Base-by-base conservation (phyloP, 2,329 filamentous ascomycete genomes). In the Akanthomyces dipterigenus region DNA sequence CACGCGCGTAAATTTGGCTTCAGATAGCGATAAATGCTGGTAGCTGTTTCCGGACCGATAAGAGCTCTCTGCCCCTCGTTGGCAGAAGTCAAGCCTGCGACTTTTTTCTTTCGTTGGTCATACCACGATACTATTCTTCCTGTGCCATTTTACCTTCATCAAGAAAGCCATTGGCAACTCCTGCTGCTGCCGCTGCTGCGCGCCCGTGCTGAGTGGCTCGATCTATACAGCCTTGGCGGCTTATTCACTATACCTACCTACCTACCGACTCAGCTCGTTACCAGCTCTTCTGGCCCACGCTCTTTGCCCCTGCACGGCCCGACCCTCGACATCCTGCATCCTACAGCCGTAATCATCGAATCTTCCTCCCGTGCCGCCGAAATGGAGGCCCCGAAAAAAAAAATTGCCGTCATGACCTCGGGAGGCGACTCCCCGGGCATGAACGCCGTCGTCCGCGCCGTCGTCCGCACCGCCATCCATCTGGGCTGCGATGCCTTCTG, bases 401-500 rank as follows among this genome's bases (percentile, higher is more conserved):
- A 84, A 76, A 93, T 97, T 73, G 93, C 88, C 66, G 87, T 97
- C 74, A 91, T 97, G 88, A 97, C 93, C 71, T 96, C 90, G 67
- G 93, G 93, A 71, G 93, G 93, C 71, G 93, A 97, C 81, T 91
- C 91, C 66, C 93, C 91, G 2, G 93, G 93, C 73, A 97, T 97
- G 93, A 96, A 95, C 76, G 91, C 87, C 64, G 90, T 90, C 40
- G 91, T 97, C 42, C 86, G 93, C 64, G 91, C 93, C 55, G 90
- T 96, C 31, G 90, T 99, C 62, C 89, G 95, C 67, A 96, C 92
- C 84, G 86, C 92, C 55, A 91, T 98, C 67, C 87, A 95, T 74
- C 85, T 90, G 75, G 88, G 84, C 64, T 93, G 90, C 71, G 89
- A 93, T 68, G 83, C 89, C 64, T 95, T 85, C 70, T 90, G 88